phyloP scores from a whole-genome alignment of 2,329 filamentous ascomycete species.

The Lasiodiplodia hormozganensis region DNA sequence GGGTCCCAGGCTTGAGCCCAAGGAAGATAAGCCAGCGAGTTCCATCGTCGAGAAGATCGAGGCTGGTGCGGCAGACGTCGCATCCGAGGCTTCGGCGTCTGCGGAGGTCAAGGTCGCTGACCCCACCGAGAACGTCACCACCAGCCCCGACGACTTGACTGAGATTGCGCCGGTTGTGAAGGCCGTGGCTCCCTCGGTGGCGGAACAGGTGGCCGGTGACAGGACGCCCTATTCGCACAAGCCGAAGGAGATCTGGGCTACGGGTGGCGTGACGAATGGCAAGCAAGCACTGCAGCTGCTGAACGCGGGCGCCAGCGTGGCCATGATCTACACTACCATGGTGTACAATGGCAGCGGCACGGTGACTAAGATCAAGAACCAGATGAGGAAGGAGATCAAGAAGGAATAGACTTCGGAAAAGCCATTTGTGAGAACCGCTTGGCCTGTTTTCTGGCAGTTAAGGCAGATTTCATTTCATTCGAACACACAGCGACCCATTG shows the following conservation, averaged over 20 bases:
- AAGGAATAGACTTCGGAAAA: constrained; percentile 27
- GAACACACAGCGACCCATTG: not conserved
- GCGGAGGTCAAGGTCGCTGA: constrained; percentile 27
- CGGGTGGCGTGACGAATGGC: constrained; percentile 89
- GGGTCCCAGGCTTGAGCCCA: constrained; percentile 43
- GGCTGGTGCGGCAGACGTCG: not conserved
- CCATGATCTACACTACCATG: constrained; percentile 87
- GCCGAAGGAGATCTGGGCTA: constrained; percentile 88
- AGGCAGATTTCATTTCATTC: not conserved
- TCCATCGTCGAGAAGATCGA: constrained; percentile 11
- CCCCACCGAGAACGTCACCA: constrained; percentile 21
- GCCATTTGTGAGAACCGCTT: not conserved
- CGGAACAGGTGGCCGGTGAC: constrained; percentile 37
- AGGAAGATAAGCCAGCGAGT: constrained; percentile 9
- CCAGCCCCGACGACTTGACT: constrained; percentile 37
- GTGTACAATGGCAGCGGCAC: constrained; percentile 69
- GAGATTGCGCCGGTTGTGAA: constrained; percentile 40
- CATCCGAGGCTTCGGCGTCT: not conserved
- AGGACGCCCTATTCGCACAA: constrained; percentile 30
- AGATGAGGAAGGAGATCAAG: constrained; percentile 55
- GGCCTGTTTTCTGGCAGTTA: not conserved
- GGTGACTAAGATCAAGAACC: constrained; percentile 59
- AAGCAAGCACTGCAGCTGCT: constrained; percentile 81
- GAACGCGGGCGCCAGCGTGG: constrained; percentile 87
- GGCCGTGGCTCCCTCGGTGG: constrained; percentile 36